These are phyloP conservation scores for Paecilomyces sp. DNA, from an alignment of 2,329 filamentous ascomycete species.

Conservation along the genomic window DNA sequence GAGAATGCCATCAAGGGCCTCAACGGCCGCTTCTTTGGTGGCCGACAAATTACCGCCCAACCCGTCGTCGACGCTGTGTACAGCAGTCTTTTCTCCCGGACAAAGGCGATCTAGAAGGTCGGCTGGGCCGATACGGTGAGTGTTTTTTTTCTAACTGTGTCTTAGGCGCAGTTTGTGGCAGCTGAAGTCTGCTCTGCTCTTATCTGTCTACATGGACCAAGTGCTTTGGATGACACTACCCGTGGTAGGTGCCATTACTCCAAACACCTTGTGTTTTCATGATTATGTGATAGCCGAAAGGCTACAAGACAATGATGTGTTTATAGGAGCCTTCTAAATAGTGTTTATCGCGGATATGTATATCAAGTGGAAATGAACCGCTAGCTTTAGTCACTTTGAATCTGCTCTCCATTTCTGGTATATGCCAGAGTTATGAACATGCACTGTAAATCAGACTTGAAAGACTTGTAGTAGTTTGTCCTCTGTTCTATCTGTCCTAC, in stretches of 20 bases:
- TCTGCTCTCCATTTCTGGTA: neutral
- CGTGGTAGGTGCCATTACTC: constrained; percentile 29
- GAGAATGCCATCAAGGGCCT: constrained; percentile 97
- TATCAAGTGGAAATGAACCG: neutral
- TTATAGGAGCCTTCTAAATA: constrained; percentile 6
- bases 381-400: neutral
- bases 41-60: constrained; percentile 83
- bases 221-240: constrained; percentile 24
- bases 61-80: constrained; percentile 98
- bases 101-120: constrained; percentile 62
- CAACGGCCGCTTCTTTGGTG: constrained; percentile 93
- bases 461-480: too few relatives aligned
- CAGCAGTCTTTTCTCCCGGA: constrained; percentile 88
- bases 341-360: neutral
- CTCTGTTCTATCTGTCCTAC: too few relatives aligned
- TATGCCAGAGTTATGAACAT: too few relatives aligned
- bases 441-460: too few relatives aligned
- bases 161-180: constrained; percentile 14
- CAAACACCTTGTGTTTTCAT: constrained; percentile 10
- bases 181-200: constrained; percentile 6
- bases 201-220: constrained; percentile 10
- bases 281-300: constrained; percentile 9
- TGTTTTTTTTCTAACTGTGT: constrained; percentile 16
- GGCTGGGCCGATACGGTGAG: constrained; percentile 15
- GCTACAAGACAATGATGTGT: constrained; percentile 19